phyloP scores from a whole-genome alignment of 1,284 basidiomycete species.

The Moesziomyces parantarcticus region DNA sequence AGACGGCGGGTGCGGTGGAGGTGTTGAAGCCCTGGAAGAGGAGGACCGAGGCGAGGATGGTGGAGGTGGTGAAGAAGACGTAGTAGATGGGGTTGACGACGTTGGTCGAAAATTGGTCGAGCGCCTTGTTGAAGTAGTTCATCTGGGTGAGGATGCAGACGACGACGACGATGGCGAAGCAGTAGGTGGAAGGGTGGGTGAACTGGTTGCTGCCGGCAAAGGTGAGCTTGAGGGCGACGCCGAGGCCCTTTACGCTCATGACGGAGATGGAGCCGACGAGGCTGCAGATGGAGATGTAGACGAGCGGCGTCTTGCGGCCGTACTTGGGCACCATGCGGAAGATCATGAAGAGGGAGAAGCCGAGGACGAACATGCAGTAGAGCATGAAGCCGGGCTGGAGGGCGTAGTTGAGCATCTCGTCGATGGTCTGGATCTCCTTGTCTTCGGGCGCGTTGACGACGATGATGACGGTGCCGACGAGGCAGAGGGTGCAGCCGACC shows the following conservation, averaged over 20 bases:
- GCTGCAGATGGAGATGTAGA: conserved; percentile 94
- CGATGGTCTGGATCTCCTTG: conserved; percentile 91
- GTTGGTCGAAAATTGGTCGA: conserved; percentile 97
- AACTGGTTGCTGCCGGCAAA: conserved; percentile 95
- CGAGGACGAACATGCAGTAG: conserved; percentile 85
- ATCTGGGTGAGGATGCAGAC: conserved; percentile 93
- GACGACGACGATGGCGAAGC: conserved; percentile 86
- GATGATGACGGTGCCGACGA: conserved; percentile 91
- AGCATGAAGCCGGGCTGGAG: conserved; percentile 81
- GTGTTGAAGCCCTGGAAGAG: conserved; percentile 98
- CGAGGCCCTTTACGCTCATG: conserved; percentile 96
- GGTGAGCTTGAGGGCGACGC: conserved; percentile 94
- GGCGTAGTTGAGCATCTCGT: conserved; percentile 90
- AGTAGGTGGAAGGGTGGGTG: conserved; percentile 90
- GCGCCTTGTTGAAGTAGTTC: conserved; percentile 99
- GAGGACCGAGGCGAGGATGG: conserved; percentile 92
- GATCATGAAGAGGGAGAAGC: conserved; percentile 83
- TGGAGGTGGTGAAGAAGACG: conserved; percentile 96
- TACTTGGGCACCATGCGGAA: conserved; percentile 86
- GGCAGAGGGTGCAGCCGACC: conserved; percentile 89
- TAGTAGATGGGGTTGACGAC: conserved; percentile 99
- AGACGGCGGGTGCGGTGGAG: conserved; percentile 73
- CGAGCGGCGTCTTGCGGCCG: conserved; percentile 86
- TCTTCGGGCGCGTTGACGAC: conserved; percentile 96
- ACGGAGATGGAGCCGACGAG: conserved; percentile 83